Percentiles rank a stretch among this genome's conserved stretches.
phyloP scores from a whole-genome alignment of 257 asterid species.

The Paraleonurus japonicus region DNA sequence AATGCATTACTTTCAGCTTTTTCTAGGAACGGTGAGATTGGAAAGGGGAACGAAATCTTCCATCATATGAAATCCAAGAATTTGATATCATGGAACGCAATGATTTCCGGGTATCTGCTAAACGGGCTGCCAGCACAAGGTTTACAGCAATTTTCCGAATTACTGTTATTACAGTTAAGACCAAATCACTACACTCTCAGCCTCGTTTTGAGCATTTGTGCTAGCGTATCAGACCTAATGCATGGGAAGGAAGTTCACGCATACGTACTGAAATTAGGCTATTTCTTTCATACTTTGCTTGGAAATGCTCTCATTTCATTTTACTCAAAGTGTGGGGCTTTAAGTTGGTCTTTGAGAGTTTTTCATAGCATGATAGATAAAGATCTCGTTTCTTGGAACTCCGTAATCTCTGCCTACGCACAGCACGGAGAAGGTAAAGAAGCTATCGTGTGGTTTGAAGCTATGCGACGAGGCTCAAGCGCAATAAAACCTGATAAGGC shows the following conservation, averaged over 20 bases:
- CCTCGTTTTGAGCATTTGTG: conserved; percentile 66
- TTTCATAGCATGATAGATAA: conserved; percentile 47
- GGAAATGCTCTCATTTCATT: conserved; percentile 67
- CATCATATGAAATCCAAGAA: conserved; percentile 44
- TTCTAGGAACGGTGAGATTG: conserved; percentile 46
- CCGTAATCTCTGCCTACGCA: conserved; percentile 69
- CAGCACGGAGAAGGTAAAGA: conserved; percentile 72
- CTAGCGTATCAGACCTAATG: conserved; percentile 51
- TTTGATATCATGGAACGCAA: conserved; percentile 85
- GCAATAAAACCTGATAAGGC: conserved; percentile 60
- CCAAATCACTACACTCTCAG: conserved; percentile 79
- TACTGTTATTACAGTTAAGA: conserved; percentile 31
- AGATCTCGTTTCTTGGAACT: conserved; percentile 79
- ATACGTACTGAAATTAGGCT: conserved; percentile 44
- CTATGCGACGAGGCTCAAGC: conserved; percentile 43
- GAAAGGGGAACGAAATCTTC: conserved; percentile 53
- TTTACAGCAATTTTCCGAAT: conserved; percentile 45
- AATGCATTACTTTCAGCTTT: conserved; percentile 75
- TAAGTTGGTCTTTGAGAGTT: conserved; percentile 52
- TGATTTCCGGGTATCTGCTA: conserved; percentile 61
- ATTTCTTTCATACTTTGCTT: conserved; percentile 48
- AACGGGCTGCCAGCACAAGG: conserved; percentile 56
- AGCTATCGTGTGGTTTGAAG: conserved; percentile 61
- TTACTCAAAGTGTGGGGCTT: conserved; percentile 70
- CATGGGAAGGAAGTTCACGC: conserved; percentile 72